phyloP scores from a whole-genome alignment of 2,329 filamentous ascomycete genomes.

The Paecilomyces sp. region DNA sequence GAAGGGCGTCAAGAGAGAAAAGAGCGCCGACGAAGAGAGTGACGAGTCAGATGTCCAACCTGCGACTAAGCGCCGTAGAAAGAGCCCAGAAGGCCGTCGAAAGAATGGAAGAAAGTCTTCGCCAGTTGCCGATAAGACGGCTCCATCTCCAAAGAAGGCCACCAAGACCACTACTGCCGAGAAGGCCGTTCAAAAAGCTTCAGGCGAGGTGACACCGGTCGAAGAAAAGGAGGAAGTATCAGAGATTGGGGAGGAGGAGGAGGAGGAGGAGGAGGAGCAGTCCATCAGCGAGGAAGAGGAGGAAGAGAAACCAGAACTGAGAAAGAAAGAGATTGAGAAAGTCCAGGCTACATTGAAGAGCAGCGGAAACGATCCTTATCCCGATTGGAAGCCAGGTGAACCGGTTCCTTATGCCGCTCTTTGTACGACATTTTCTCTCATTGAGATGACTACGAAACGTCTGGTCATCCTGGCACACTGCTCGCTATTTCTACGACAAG shows the following conservation, averaged over 20 bases:
- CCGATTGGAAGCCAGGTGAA: constrained; percentile 84
- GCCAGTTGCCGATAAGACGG: constrained; percentile 19
- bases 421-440: constrained; percentile 87
- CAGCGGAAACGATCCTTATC: constrained; percentile 71
- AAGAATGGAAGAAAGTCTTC: constrained; percentile 19
- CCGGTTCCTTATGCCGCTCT: constrained; percentile 92
- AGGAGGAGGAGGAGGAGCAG: constrained; percentile 23
- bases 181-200: constrained; percentile 30
- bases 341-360: constrained; percentile 68
- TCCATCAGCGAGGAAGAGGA: constrained; percentile 49
- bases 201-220: constrained; percentile 38
- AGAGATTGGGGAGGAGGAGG: constrained; percentile 29
- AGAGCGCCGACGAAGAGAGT: constrained; percentile 35
- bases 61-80: constrained; percentile 47
- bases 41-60: constrained; percentile 54
- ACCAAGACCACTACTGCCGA: constrained; percentile 11
- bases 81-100: constrained; percentile 17
- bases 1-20: constrained; percentile 30
- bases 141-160: constrained; percentile 14
- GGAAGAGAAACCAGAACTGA: constrained; percentile 61
- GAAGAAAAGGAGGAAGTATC: constrained; percentile 21
- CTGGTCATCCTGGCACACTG: constrained; percentile 84
- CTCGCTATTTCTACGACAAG: constrained; percentile 83
- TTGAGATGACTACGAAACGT: constrained; percentile 91
- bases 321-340: constrained; percentile 70